A percentile compares a stretch with the other conserved stretches of the same genome.
These are phyloP conservation scores for Pseudogymnoascus sp. DNA, from an alignment of 2,329 filamentous ascomycete genomes.

Conservation along the genomic window DNA sequence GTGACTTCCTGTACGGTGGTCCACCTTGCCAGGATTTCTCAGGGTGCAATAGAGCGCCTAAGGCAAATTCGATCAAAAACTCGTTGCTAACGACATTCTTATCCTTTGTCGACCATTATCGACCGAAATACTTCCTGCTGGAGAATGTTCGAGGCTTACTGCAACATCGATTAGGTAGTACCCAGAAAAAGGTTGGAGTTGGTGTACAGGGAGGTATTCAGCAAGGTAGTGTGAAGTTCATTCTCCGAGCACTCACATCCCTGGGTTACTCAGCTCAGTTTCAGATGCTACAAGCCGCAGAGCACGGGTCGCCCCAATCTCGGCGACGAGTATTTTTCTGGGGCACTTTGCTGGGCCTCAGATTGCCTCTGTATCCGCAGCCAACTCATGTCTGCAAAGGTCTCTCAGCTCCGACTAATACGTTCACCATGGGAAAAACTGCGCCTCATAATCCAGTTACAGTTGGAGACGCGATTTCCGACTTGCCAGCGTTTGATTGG, in stretches of 20 bases:
- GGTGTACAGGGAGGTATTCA: conserved; percentile 3
- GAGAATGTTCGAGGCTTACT: conserved; percentile 22
- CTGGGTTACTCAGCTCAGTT: conserved; percentile 21
- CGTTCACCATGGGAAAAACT: conserved; percentile 11
- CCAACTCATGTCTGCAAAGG: background rate
- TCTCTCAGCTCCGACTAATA: background rate
- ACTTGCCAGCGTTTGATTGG: conserved; percentile 15
- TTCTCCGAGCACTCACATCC: conserved; percentile 17
- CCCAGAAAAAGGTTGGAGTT: conserved; percentile 7
- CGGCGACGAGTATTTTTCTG: conserved; percentile 18
- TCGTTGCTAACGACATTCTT: conserved; percentile 19
- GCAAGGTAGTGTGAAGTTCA: conserved; percentile 15
- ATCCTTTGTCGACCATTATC: conserved; percentile 21
- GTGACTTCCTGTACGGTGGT: conserved; percentile 17
- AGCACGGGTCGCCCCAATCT: conserved; percentile 16
- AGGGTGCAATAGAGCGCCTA: conserved; percentile 13
- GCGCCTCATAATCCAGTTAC: conserved; percentile 16
- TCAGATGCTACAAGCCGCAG: conserved; percentile 16
- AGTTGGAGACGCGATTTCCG: conserved; percentile 16
- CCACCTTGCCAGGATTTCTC: conserved; percentile 19
- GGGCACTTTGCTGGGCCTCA: conserved; percentile 15
- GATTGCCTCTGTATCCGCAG: conserved; percentile 19
- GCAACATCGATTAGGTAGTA: conserved; percentile 13
- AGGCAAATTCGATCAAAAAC: conserved; percentile 19
- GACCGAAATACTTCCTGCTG: conserved; percentile 21